Evolutionary conservation across 805 yeast genomes (phyloP).

Genomic region (Hanseniaspora meyeri): DNA sequence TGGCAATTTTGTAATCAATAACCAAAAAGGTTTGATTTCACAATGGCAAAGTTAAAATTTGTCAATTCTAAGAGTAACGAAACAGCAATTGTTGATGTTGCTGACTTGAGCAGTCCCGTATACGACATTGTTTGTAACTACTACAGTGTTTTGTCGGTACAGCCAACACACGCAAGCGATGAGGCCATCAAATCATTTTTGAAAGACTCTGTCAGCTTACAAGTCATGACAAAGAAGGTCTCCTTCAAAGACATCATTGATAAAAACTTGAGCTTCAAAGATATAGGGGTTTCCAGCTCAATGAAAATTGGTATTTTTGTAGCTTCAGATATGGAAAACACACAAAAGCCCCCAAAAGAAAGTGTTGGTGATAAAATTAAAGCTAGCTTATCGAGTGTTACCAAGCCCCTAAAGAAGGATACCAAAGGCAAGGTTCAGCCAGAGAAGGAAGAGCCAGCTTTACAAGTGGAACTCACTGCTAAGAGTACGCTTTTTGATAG

Average conservation of each 20-base stretch:
- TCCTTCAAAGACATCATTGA: neutral
- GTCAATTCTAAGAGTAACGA: neutral
- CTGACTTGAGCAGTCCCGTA: neutral
- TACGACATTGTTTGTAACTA: constrained; percentile 1
- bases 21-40: too few species aligned
- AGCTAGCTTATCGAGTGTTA: neutral
- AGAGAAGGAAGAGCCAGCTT: neutral
- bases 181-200: constrained; percentile 3
- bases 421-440: neutral
- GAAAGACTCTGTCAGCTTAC: neutral
- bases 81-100: constrained; percentile 5
- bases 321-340: neutral
- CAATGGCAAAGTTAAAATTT: constrained; percentile 6
- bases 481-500: neutral
- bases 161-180: neutral
- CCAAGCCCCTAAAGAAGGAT: neutral
- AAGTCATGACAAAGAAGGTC: constrained; percentile 4
- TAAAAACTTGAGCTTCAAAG: neutral
- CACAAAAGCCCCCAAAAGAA: neutral
- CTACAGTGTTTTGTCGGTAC: neutral
- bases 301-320: constrained; percentile 11
- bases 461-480: neutral
- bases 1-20: too few species aligned
- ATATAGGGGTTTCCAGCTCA: neutral
- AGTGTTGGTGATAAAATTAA: neutral